These are phyloP conservation scores for Pleoardoris graminearum DNA, from an alignment of 2,329 filamentous ascomycete genomes.

Conservation along the genomic window DNA sequence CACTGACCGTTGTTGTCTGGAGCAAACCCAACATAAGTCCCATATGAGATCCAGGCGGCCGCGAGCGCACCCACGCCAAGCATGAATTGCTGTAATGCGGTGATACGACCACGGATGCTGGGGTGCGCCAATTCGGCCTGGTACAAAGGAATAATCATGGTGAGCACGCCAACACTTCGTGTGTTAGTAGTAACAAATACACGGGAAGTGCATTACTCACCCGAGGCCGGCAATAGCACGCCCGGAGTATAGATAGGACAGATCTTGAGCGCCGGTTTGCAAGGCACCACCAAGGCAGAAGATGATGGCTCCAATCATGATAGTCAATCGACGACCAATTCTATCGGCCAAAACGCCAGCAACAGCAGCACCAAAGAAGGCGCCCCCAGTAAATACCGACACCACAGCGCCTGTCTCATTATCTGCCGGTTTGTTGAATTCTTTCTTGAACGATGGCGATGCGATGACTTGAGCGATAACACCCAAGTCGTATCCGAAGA, in stretches of 20 bases:
- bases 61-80: constrained; percentile 73
- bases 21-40: constrained; percentile 58
- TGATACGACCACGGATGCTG: constrained; percentile 74
- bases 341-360: constrained; percentile 67
- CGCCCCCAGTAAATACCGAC: constrained; percentile 75
- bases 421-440: constrained; percentile 45
- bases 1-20: constrained; percentile 57
- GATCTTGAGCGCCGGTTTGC: constrained; percentile 67
- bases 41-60: constrained; percentile 75
- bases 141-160: constrained; percentile 71
- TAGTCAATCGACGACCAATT: constrained; percentile 71
- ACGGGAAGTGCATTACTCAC: constrained; percentile 44
- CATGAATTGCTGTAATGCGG: constrained; percentile 81
- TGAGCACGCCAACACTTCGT: constrained; percentile 61
- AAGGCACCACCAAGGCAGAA: constrained; percentile 74
- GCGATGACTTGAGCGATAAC: constrained; percentile 62
- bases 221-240: constrained; percentile 70
- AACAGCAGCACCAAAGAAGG: constrained; percentile 69
- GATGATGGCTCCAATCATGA: constrained; percentile 69
- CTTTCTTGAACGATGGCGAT: constrained; percentile 46
- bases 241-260: constrained; percentile 69
- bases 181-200: constrained; percentile 2
- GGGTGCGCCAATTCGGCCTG: constrained; percentile 81
- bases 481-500: constrained; percentile 64
- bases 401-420: constrained; percentile 68